phyloP scores from a whole-genome alignment of 2,329 filamentous ascomycete genomes.

The Passalora sequoiae region DNA sequence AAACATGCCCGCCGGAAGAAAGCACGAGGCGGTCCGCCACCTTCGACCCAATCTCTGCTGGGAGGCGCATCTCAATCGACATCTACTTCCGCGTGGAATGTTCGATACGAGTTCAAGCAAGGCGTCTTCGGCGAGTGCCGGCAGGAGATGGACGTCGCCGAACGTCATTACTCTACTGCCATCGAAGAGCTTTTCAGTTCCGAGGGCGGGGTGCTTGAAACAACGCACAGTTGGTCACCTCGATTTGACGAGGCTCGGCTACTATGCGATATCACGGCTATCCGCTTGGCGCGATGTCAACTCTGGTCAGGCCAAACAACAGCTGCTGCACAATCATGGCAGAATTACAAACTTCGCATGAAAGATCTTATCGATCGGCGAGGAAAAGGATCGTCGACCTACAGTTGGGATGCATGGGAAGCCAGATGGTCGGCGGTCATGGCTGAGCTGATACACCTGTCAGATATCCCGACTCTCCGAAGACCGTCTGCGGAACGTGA shows the following conservation, averaged over 20 bases:
- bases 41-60: constrained; percentile 77
- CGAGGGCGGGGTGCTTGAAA: constrained; percentile 69
- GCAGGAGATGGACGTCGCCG: constrained; percentile 82
- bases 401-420: constrained; percentile 94
- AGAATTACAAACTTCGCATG: constrained; percentile 67
- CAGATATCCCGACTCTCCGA: constrained; percentile 46
- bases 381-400: constrained; percentile 79
- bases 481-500: constrained; percentile 11
- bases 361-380: constrained; percentile 73
- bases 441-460: constrained; percentile 54
- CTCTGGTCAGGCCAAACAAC: constrained; percentile 77
- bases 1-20: constrained; percentile 87
- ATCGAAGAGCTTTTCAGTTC: constrained; percentile 77
- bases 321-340: constrained; percentile 74
- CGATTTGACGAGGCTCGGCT: constrained; percentile 92
- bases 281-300: constrained; percentile 76
- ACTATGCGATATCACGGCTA: constrained; percentile 72
- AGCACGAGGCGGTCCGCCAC: constrained; percentile 68
- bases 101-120: constrained; percentile 91
- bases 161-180: constrained; percentile 79
- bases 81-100: constrained; percentile 83
- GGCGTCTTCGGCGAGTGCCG: constrained; percentile 88
- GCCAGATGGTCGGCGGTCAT: constrained; percentile 63
- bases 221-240: constrained; percentile 82
- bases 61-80: constrained; percentile 78